Percentiles rank a stretch among this genome's conserved stretches.
Evolutionary conservation across 2,329 filamentous ascomycete species (phyloP).

Genomic region (Calonectria hawksworthii): DNA sequence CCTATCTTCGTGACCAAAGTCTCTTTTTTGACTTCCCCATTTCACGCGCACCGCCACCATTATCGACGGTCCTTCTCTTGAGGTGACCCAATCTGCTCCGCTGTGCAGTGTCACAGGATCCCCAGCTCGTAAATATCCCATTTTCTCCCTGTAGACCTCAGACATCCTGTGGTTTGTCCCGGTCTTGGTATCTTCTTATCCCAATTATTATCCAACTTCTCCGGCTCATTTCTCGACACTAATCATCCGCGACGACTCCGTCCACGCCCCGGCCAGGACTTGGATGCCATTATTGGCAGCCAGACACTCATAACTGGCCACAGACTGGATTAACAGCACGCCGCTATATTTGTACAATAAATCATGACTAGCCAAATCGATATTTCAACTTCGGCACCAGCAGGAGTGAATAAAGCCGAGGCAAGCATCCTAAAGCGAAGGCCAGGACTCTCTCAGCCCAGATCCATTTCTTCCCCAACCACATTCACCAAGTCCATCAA

Average conservation of each 20-base stretch:
- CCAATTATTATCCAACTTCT: background rate
- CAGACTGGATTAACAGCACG: background rate
- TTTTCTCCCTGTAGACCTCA: background rate
- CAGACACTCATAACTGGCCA: background rate
- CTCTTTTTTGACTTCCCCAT: background rate
- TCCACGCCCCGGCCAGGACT: background rate
- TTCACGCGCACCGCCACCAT: background rate
- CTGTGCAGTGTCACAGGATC: background rate
- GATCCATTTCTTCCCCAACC: slow-evolving; percentile 14
- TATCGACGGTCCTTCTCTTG: background rate
- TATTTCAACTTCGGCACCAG: background rate
- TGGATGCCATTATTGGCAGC: background rate
- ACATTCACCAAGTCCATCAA: background rate
- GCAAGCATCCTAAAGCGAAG: background rate
- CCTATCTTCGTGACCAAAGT: background rate
- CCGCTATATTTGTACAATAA: background rate
- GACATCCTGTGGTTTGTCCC: background rate
- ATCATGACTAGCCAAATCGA: slow-evolving; percentile 11
- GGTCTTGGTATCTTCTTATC: background rate
- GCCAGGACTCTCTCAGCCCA: background rate
- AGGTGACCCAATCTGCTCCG: background rate
- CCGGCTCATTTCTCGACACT: background rate
- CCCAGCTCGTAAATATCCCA: background rate
- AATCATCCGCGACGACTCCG: background rate
- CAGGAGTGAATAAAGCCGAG: background rate